A percentile compares a stretch with the other conserved stretches of the same genome.
Evolutionary conservation across 2,329 filamentous ascomycete species (phyloP).

Genomic region (Fusarium domesticum): DNA sequence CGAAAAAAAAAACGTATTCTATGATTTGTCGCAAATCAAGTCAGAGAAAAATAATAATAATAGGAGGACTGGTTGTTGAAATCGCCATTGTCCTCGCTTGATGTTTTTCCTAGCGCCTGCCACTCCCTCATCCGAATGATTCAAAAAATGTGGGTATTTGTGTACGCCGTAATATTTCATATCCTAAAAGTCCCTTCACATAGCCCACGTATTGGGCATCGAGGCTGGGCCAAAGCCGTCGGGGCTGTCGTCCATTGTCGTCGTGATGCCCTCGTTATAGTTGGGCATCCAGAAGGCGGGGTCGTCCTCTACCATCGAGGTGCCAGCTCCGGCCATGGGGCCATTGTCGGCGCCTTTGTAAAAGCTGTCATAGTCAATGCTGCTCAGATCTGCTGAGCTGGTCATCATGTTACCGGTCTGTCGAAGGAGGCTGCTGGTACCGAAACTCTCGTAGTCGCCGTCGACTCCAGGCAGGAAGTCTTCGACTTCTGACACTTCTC

Average conservation of each 20-base stretch:
- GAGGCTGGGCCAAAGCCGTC: conserved; percentile 33
- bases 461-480: conserved; percentile 51
- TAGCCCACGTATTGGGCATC: conserved; percentile 36
- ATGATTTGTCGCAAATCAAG: conserved; percentile 23
- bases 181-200: conserved; percentile 29
- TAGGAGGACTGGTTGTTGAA: conserved; percentile 15
- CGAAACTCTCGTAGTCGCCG: conserved; percentile 49
- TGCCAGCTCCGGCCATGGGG: conserved; percentile 40
- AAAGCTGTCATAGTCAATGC: conserved; percentile 56
- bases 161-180: conserved; percentile 27
- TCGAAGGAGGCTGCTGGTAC: conserved; percentile 47
- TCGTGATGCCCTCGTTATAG: conserved; percentile 39
- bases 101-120: conserved; percentile 28
- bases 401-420: conserved; percentile 44
- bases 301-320: conserved; percentile 52
- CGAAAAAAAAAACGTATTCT: conserved; percentile 27
- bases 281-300: conserved; percentile 49
- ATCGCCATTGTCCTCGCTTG: conserved; percentile 17
- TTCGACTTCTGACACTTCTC: conserved; percentile 65
- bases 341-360: conserved; percentile 46
- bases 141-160: conserved; percentile 31
- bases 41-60: conserved; percentile 21
- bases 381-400: conserved; percentile 43
- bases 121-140: conserved; percentile 24
- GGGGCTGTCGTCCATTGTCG: conserved; percentile 36